Evolutionary conservation across 2,329 filamentous ascomycete species (phyloP), one percentile per base, ranked within the genome.

Genomic region (Diaporthe capsici): DNA sequence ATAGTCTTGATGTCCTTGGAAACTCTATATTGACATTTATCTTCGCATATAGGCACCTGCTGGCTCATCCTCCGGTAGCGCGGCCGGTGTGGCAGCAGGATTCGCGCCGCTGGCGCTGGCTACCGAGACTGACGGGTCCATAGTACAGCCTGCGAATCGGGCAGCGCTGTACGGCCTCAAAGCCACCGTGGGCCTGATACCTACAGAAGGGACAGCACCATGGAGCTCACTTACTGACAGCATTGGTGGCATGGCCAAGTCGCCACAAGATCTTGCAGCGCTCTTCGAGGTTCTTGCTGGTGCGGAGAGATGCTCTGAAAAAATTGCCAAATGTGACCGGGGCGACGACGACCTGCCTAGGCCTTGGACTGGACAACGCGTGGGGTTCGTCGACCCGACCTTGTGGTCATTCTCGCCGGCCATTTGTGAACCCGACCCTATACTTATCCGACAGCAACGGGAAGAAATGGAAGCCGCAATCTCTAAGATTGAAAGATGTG

Each of bases 321-420:
- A 55, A 15, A 8, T 1, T 0, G n/a, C 13, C 25, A 13, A 0
- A 55, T 0, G 4, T 31, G 6, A 55, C 8, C 1, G 9, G 4
- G 49, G 5, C 49, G 9, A 28, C 10, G 3, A 53, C 1, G 8
- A 28, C 10, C n/a, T 28, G 51, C n/a, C 51, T 17, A 12, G 7
- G n/a, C 3, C 13, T 6, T 60, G 57, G 57, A 2, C 0, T 0
- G 57, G 57, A 39, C 57, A 13, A 4, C 57, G 57, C 1, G 57
- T 60, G 4, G 57, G 57, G 2, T 60, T 60, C 15, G 57, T 60
- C 1, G 57, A 60, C 20, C 57, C 34, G 22, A n/a, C 34, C 22
- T 15, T 60, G 57, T 60, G 57, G 57, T 60, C 57, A 6, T 60
- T 37, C 57, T 60, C 57, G 10, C 57, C 34, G 0, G 57, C 8